Evolutionary conservation across 1,139 yeast genomes (phyloP), one percentile per base, ranked within the genome.

Genomic region (Kodamaea suecica): DNA sequence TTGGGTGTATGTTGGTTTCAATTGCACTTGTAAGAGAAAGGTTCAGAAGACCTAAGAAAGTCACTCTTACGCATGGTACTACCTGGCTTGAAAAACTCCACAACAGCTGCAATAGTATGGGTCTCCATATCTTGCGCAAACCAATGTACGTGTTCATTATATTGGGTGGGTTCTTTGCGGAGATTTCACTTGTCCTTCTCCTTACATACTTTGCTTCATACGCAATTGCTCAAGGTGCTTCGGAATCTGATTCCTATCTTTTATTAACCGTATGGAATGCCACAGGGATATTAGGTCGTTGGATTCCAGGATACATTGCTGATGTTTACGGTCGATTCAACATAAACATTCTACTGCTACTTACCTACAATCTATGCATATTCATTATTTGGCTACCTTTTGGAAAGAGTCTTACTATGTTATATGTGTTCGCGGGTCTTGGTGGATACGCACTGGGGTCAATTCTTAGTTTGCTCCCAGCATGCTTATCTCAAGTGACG

Each of bases 161-260:
- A 13, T 23, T 38, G 30, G 45, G 45, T 3, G 44, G 39, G 4
- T 42, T 40, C 27, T 42, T 40, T 30, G 40, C 76, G 13, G 90
- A 82, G 49, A 63, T 78, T 34, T 66, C 84, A 1, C 55, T 81
- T 27, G 66, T 80, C 28, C 60, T 76, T 31, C 61, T 75, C 2
- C 52, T 71, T 37, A 57, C 60, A 10, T 57, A 54, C 36, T 42
- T 58, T 27, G 57, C 63, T 2, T 50, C 61, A 1, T 61, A 59
- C 39, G 62, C 65, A 3, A 51, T 57, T 21, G 52, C 57, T 3
- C 47, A 48, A 33, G 66, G 65, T 4, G 49, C 45, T 36, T 29
- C 49, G 3, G 48, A 53, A 13, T 37, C 47, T 1, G 29, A 43
- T n/a, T 52, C 66, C 3, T 57, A 50, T 39, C 42, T 55, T 25